These are phyloP conservation scores for Oryza meyeriana DNA, from an alignment of 176 grass and related monocot genomes.

Conservation along the genomic window DNA sequence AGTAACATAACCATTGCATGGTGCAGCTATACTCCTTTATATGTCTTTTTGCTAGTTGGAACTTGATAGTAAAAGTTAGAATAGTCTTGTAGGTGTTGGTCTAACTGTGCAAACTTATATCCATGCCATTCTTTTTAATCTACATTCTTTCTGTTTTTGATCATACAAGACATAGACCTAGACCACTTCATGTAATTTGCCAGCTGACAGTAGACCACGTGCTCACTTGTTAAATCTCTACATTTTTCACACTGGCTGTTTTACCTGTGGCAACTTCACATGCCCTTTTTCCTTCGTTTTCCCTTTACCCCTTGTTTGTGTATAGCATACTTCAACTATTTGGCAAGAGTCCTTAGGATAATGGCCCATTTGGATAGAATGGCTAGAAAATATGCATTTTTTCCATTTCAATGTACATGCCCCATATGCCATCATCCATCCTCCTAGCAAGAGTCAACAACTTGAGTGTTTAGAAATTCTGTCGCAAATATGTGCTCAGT, in stretches of 20 bases:
- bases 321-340: neutral
- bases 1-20: neutral
- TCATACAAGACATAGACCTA: neutral
- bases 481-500: slow-evolving; percentile 1
- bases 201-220: slow-evolving; percentile 3
- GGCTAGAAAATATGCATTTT: neutral
- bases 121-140: neutral
- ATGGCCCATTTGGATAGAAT: neutral
- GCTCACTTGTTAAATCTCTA: neutral
- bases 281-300: neutral
- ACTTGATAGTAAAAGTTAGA: neutral
- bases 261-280: neutral
- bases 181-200: slow-evolving; percentile 23
- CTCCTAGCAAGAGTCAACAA: neutral
- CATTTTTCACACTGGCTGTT: neutral
- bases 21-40: neutral
- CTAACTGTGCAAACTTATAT: neutral
- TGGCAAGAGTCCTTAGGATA: neutral
- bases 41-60: neutral
- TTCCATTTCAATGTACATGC: neutral
- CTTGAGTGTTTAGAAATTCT: neutral
- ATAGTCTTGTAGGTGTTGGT: neutral
- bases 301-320: neutral
- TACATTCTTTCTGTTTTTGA: neutral
- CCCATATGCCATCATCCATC: neutral